A percentile compares a stretch with the other conserved stretches of the same genome.
Evolutionary conservation across 2,329 filamentous ascomycete genomes (phyloP).

Genomic region (Plenodomus biglobosus): DNA sequence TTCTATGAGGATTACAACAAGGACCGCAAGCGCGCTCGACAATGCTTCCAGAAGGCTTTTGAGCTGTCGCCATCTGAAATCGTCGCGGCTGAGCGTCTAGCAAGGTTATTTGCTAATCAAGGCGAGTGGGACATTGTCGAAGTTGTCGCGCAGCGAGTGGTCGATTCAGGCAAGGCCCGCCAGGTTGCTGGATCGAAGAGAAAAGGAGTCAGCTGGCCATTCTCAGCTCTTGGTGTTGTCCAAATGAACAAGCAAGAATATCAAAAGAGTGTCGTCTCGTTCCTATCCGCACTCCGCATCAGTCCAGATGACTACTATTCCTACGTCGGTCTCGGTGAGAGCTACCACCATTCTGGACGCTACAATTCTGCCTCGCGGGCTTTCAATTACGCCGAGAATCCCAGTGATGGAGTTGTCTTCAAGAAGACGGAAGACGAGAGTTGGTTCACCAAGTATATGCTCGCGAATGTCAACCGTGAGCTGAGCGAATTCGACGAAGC

Average conservation of each 20-base stretch:
- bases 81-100: constrained; percentile 81
- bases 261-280: constrained; percentile 83
- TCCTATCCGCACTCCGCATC: constrained; percentile 84
- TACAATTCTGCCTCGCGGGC: constrained; percentile 94
- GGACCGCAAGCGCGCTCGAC: constrained; percentile 82
- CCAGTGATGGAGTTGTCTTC: constrained; percentile 64
- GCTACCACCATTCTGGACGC: constrained; percentile 89
- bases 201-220: constrained; percentile 93
- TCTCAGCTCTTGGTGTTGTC: constrained; percentile 87
- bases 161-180: constrained; percentile 91
- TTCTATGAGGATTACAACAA: constrained; percentile 91
- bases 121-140: constrained; percentile 97
- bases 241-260: constrained; percentile 95
- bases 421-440: constrained; percentile 64
- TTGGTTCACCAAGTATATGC: constrained; percentile 97
- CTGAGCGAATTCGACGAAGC: constrained; percentile 87
- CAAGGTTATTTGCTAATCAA: constrained; percentile 81
- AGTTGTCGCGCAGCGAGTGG: constrained; percentile 82
- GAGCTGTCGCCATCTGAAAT: constrained; percentile 88
- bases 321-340: constrained; percentile 95
- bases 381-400: constrained; percentile 77
- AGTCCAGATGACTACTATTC: constrained; percentile 88
- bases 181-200: constrained; percentile 90
- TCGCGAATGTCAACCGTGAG: constrained; percentile 91
- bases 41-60: constrained; percentile 94